These are phyloP conservation scores for Acidiella bohemica DNA, from an alignment of 495 filamentous ascomycete species.

Conservation along the genomic window DNA sequence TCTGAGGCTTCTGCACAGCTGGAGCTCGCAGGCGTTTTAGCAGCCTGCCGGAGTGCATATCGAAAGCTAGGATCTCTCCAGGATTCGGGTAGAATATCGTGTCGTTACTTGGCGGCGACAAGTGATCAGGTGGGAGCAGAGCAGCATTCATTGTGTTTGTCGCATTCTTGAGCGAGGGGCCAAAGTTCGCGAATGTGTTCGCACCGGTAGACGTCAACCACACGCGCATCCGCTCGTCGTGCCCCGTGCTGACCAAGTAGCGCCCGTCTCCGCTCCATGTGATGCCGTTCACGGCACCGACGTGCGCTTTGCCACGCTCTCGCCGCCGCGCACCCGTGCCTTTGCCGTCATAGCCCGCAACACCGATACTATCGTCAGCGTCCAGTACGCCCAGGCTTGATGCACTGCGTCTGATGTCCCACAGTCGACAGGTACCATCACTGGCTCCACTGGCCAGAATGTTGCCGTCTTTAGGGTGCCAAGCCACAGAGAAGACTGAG, in stretches of 20 bases:
- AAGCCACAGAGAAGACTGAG: constrained; percentile 57
- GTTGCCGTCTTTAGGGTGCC: constrained; percentile 67
- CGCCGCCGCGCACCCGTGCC: constrained; percentile 36
- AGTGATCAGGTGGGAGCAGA: constrained; percentile 22
- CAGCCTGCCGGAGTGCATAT: constrained; percentile 59
- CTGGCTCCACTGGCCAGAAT: constrained; percentile 63
- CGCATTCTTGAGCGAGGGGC: constrained; percentile 59
- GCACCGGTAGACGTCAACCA: constrained; percentile 69
- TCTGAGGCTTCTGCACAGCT: neutral
- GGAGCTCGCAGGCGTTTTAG: constrained; percentile 54
- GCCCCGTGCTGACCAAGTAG: constrained; percentile 62
- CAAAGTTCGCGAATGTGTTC: constrained; percentile 74
- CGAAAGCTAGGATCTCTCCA: constrained; percentile 61
- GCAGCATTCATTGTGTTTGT: constrained; percentile 50
- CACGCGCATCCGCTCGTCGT: constrained; percentile 68
- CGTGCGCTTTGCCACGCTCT: constrained; percentile 48
- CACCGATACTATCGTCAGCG: constrained; percentile 63
- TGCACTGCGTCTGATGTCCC: constrained; percentile 67
- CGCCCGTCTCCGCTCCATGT: constrained; percentile 67
- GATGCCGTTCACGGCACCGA: constrained; percentile 66
- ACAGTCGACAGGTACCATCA: constrained; percentile 68
- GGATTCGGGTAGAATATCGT: constrained; percentile 66
- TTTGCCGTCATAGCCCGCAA: constrained; percentile 36
- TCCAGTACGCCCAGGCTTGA: constrained; percentile 62
- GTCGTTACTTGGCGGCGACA: constrained; percentile 36